Conservation (phyloP, 495 filamentous ascomycete species). For the Lophiotrema nucula region DNA sequence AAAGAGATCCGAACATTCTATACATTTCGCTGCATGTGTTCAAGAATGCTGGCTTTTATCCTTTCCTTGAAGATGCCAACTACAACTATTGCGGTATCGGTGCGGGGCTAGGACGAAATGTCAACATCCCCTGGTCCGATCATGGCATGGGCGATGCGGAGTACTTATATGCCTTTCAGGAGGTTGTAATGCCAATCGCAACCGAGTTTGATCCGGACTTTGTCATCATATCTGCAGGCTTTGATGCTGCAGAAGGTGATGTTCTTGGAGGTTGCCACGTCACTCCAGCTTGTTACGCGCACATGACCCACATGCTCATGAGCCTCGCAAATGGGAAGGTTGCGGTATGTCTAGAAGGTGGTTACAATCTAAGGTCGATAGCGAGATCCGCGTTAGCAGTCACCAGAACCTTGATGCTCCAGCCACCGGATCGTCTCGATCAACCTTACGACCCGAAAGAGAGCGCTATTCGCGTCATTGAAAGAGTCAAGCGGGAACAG, state of each 20-base stretch:
- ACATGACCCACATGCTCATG: constrained; percentile 99
- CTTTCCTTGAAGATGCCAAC: constrained; percentile 70
- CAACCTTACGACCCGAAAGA: constrained; percentile 11
- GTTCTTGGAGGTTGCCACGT: constrained; percentile 89
- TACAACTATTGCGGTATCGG: constrained; percentile 73
- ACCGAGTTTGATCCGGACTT: constrained; percentile 91
- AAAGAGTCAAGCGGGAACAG: constrained; percentile 56
- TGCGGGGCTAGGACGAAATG: constrained; percentile 75
- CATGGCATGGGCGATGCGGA: constrained; percentile 96
- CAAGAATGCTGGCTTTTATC: constrained; percentile 79
- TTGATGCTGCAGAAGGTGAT: constrained; percentile 93
- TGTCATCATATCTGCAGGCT: constrained; percentile 92
- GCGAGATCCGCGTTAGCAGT: constrained; percentile 89
- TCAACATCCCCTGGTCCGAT: constrained; percentile 91
- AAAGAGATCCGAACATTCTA: constrained; percentile 88
- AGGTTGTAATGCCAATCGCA: constrained; percentile 96
- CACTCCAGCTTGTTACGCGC: constrained; percentile 85
- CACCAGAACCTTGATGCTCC: constrained; percentile 88
- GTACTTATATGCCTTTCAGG: constrained; percentile 93
- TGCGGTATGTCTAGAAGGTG: constrained; percentile 88
- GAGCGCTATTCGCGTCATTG: constrained; percentile 49
- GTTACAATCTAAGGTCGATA: constrained; percentile 91
- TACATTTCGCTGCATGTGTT: constrained; percentile 98
- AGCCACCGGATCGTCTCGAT: constrained; percentile 74
- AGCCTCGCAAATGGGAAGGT: constrained; percentile 87